These are phyloP conservation scores for Wickerhamiella azyma DNA, from an alignment of 805 yeast species.

Conservation along the genomic window DNA sequence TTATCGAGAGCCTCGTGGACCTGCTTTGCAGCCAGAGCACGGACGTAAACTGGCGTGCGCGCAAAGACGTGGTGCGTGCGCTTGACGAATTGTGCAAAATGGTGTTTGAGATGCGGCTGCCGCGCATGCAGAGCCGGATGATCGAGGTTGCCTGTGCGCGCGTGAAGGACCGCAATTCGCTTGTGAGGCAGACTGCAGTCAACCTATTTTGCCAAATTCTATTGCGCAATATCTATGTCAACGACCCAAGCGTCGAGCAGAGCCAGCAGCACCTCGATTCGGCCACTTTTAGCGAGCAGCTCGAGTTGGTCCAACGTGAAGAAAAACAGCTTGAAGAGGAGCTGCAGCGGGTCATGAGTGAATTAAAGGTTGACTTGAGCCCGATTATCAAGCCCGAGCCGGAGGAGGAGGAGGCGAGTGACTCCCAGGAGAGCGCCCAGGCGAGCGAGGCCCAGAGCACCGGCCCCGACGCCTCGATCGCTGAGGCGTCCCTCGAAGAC, in stretches of 20 bases:
- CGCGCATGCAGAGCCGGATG: background rate
- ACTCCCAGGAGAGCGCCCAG: no score
- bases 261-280: background rate
- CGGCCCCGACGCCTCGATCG: no score
- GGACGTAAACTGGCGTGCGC: no score
- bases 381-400: background rate
- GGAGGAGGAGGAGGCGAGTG: background rate
- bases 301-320: background rate
- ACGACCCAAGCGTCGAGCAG: background rate
- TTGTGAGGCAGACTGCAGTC: background rate
- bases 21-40: no score
- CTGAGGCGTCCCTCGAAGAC: background rate
- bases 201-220: background rate
- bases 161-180: background rate
- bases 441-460: no score
- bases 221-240: background rate
- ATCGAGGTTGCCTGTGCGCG: conserved; percentile 1
- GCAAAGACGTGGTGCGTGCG: no score
- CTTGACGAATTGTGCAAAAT: no score
- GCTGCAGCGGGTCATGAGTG: no score
- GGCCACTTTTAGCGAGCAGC: background rate
- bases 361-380: background rate
- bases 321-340: no score
- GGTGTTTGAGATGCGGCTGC: no score
- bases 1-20: no score